These are phyloP conservation scores for Acorus gramineus DNA, from an alignment of 106 monocot genomes.

Conservation along the genomic window DNA sequence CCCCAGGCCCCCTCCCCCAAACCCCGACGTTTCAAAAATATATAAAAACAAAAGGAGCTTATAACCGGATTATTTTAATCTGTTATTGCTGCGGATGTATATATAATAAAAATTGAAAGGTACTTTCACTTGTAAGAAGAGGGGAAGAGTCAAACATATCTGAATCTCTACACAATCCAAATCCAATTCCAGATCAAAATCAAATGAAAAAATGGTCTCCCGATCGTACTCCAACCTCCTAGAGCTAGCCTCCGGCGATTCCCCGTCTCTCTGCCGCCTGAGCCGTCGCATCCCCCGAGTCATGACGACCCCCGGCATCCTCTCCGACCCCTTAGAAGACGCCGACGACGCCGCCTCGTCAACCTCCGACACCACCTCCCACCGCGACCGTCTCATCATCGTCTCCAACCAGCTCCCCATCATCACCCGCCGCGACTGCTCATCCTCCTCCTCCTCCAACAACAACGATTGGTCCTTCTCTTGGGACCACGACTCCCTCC, in stretches of 20 bases:
- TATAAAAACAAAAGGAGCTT: too few species aligned
- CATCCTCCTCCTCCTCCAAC: neutral
- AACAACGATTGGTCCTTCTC: constrained; percentile 30
- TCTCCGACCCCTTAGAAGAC: constrained; percentile 26
- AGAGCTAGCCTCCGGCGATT: constrained; percentile 50
- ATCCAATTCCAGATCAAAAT: too few species aligned
- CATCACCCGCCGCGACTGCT: constrained; percentile 13
- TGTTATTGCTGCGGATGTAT: too few species aligned
- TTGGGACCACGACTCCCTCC: constrained; percentile 50
- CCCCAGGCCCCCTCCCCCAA: too few species aligned
- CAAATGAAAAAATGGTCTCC: constrained; percentile 34
- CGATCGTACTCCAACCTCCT: constrained; percentile 61
- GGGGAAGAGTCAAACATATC: too few species aligned
- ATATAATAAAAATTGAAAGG: too few species aligned
- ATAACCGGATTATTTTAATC: too few species aligned
- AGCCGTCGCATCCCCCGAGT: constrained; percentile 43
- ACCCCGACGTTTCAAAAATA: too few species aligned
- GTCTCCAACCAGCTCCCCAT: constrained; percentile 70
- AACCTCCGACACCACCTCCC: constrained; percentile 15
- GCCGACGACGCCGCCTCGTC: constrained; percentile 13
- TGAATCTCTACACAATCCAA: too few species aligned
- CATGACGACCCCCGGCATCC: constrained; percentile 44
- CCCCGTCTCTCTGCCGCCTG: constrained; percentile 23
- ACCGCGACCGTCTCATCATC: constrained; percentile 41
- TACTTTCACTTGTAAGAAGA: too few species aligned